phyloP scores from a whole-genome alignment of 2,329 filamentous ascomycete genomes.

The Penicillium sp. region DNA sequence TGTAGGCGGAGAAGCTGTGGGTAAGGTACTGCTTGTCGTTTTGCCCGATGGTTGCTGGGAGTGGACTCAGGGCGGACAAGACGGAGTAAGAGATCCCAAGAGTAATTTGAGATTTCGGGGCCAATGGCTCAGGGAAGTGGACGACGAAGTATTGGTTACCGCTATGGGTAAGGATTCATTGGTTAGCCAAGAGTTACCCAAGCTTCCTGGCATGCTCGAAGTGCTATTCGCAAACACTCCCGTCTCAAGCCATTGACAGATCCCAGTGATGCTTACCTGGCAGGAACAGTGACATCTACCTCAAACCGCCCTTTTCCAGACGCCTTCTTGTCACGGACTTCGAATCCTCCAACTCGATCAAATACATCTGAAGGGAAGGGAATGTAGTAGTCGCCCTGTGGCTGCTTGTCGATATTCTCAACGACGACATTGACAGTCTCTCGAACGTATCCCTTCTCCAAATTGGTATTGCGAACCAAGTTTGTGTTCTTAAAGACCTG shows the following conservation, averaged over 20 bases:
- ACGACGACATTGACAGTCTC: slow-evolving; percentile 94
- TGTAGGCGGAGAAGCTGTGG: slow-evolving; percentile 84
- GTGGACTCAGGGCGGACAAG: slow-evolving; percentile 74
- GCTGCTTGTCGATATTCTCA: slow-evolving; percentile 76
- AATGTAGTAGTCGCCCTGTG: slow-evolving; percentile 88
- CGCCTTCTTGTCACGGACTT: slow-evolving; percentile 91
- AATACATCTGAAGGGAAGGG: slow-evolving; percentile 79
- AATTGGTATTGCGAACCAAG: slow-evolving; percentile 81
- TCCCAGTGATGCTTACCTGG: slow-evolving; percentile 57
- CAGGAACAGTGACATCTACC: slow-evolving; percentile 63
- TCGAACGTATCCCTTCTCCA: slow-evolving; percentile 89
- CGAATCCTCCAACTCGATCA: slow-evolving; percentile 76
- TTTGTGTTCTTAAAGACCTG: slow-evolving; percentile 95
- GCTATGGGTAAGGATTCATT: slow-evolving; percentile 44
- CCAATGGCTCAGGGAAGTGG: slow-evolving; percentile 72
- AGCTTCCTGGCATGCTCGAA: not conserved
- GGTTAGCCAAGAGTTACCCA: slow-evolving; percentile 9
- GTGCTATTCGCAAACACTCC: not conserved
- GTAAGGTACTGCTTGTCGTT: slow-evolving; percentile 82
- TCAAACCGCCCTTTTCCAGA: slow-evolving; percentile 66
- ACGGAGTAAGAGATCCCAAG: slow-evolving; percentile 83
- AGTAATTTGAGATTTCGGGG: slow-evolving; percentile 76
- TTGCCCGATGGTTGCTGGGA: slow-evolving; percentile 82
- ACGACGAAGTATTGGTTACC: slow-evolving; percentile 82
- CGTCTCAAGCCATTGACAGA: slow-evolving; percentile 41